Evolutionary conservation across 2,329 filamentous ascomycete species (phyloP), one percentile per base, ranked within the genome.

Genomic region (Chalaropsis thielavioides): DNA sequence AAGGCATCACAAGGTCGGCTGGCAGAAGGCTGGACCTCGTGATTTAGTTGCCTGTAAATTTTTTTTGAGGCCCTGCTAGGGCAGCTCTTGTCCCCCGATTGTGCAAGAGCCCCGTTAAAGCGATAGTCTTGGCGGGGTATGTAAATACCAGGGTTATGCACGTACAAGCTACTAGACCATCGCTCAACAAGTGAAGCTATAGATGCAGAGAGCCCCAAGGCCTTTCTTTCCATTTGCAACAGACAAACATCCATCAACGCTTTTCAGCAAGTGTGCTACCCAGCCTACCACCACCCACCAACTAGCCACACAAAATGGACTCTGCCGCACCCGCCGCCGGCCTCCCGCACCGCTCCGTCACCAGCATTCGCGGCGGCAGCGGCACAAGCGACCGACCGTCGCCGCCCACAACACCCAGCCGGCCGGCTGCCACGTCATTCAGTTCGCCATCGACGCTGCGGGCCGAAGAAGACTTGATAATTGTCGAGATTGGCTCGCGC

Each of bases 401-500:
- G 73, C 75, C 68, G 71, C 54, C 66, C 17, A 38, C 62, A 24
- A 89, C 87, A 8, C 86, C 83, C 65, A 73, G 80, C 69, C 77
- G 82, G 68, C 73, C 77, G 71, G 74, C 83, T 70, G 72, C 84
- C 40, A 76, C 83, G 61, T 74, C 78, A 40, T 83, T 85, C 71
- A 79, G 83, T 69, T 82, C 82, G 58, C 78, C 84, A 69, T 81
- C 84, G 67, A 75, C 84, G 71, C 74, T 88, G 69, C 79, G 85
- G 71, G 77, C 86, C 71, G 91, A 96, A 70, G 94, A 99, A 71
- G 94, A 96, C 69, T 79, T 87, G 6, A 75, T 96, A 4, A 81
- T 99, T 51, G 79, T 96, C 62, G 91, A 97, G 73, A 74, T 97
- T 43, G 92, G 91, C 0, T 83, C 89, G 10, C 83, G 92, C 24